Evolutionary conservation across 495 filamentous ascomycete genomes (phyloP).

Genomic region (Physcia stellaris): DNA sequence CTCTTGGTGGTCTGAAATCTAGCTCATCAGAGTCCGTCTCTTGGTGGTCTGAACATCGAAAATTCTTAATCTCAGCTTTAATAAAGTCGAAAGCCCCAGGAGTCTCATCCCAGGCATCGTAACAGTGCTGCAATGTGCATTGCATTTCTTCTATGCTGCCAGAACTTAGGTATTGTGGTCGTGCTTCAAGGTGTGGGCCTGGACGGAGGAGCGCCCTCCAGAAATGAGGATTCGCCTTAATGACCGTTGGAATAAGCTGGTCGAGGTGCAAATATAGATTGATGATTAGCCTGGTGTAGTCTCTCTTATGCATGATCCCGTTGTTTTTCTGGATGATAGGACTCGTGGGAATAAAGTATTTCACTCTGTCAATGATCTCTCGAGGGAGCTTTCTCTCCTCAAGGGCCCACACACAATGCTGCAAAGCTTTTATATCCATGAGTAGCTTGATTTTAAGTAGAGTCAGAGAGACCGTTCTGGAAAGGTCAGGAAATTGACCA

Average conservation of each 20-base stretch:
- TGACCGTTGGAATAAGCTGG: slow-evolving; percentile 14
- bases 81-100: slow-evolving; percentile 25
- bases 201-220: slow-evolving; percentile 21
- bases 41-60: too few relatives aligned
- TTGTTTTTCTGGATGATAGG: slow-evolving; percentile 4
- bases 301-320: slow-evolving; percentile 12
- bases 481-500: slow-evolving; percentile 12
- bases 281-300: slow-evolving; percentile 5
- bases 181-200: slow-evolving; percentile 15
- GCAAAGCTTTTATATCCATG: slow-evolving; percentile 20
- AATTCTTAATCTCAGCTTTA: neutral
- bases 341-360: neutral
- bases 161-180: slow-evolving; percentile 8
- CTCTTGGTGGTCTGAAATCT: too few relatives aligned
- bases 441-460: slow-evolving; percentile 27
- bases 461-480: slow-evolving; percentile 16
- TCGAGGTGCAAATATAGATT: slow-evolving; percentile 17
- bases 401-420: slow-evolving; percentile 14
- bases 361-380: slow-evolving; percentile 16
- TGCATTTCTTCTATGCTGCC: slow-evolving; percentile 22
- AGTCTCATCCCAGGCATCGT: slow-evolving; percentile 25
- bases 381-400: slow-evolving; percentile 12
- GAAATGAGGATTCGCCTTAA: slow-evolving; percentile 18
- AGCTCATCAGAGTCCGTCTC: too few relatives aligned
- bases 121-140: slow-evolving; percentile 20